Base-by-base conservation (phyloP, 352 stramenopile genomes). In the Pythium folliculosum region DNA sequence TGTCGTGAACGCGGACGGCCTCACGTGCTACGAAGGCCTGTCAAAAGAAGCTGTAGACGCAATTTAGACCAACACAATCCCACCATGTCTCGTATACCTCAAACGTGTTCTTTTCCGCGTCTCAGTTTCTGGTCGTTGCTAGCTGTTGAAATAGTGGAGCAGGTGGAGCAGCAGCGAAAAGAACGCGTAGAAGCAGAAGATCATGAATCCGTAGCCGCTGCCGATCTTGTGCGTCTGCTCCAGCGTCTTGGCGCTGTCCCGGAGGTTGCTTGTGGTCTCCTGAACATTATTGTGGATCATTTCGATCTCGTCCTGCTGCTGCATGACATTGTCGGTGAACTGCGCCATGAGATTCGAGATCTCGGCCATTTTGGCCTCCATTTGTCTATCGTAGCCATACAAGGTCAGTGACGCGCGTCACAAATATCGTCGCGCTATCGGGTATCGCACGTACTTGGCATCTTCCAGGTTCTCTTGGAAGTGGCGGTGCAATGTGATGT, bases 1-100 rank as follows among this genome's bases (percentile, higher is more conserved):
- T 62, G 67, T 98, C 19, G 50, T 91, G 35, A 99, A 99, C 58
- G 78, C 90, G 10, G 92, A 99, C 65, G 94, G 95, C 5, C 82
- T 98, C 35, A 98, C 94, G 3, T 98, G 92, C 59, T 98, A 98
- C 67, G 95, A 98, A 78, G 95, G 95, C 6, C 69, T 98, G 25
- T 94, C 69, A 37, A 86, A 94, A 53, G 88, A 96, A 65, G 80
- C 90, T 3, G 77, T 98, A 2, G 88, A 94, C 49, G 73, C 83
- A 0, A 77, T 94, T 38, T 93, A 82, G 51, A 55, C 19, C 10
- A 63, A 17, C 13, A 38, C 16, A 55, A 32, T 32, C 27, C 27
- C 27, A 32, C 27, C 27, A 32, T 32, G 27, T 32, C 27, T 32
- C 3, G 27, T 47, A 16, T 30, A 10, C 45, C 19, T 51, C 6